Evolutionary conservation across 163 green algal species (phyloP), one percentile per base, ranked within the genome.

Genomic region (Scenedesmus sp.): DNA sequence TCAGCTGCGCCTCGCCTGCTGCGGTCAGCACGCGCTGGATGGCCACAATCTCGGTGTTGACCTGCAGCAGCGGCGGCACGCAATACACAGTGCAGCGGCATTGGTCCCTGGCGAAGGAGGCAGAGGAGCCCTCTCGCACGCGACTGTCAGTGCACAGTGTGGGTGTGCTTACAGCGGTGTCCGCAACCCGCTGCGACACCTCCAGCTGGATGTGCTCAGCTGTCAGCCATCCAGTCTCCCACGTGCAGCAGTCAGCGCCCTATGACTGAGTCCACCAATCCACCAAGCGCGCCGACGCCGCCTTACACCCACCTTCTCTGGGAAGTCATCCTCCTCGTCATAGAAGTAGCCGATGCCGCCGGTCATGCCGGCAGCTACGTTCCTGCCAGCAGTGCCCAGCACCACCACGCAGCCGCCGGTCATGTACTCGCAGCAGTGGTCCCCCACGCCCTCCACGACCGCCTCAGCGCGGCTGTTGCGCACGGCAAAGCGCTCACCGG

Each of bases 341-440:
- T 97, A 96, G 94, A 99, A 99, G 96, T 99, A 99, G 42, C 92
- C 98, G 43, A 99, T 92, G 37, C 98, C 98, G 53, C 98, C 98
- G 13, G 98, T 99, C 98, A 99, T 99, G 90, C 98, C 98, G 0
- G 98, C 98, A 18, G 93, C 98, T 56, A 99, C 98, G 90, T 99
- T 99, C 83, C 98, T 95, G 15, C 98, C 98, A 33, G 98, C 97
- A 20, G 90, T 89, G 80, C 96, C 96, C 82, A 98, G 92, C 12
- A 93, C 88, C 40, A 98, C 97, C n/a, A 99, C 94, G 35, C 70
- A 92, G 76, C 97, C 97, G 82, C 98, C 98, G 46, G 98, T 99
- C 98, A 99, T 99, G 96, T 99, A 99, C 96, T 99, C 98, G 94
- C 98, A 99, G 95, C 97, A 99, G 95, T 99, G 98, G 96, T 99